phyloP scores from a whole-genome alignment of 2,329 filamentous ascomycete species.

The Davidsoniella virescens region DNA sequence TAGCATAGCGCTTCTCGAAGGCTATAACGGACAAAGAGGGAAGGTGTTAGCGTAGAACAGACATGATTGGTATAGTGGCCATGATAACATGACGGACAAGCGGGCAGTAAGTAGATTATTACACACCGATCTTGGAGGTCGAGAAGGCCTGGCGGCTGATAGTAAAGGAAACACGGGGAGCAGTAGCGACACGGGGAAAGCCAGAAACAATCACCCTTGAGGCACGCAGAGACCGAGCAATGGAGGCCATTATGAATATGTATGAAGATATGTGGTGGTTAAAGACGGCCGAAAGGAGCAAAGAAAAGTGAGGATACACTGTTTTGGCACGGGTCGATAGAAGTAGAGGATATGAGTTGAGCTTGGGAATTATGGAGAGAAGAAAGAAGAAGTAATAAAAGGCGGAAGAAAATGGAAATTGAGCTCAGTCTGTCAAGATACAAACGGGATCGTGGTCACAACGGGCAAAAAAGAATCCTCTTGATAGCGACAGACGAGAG shows the following conservation, averaged over 20 bases:
- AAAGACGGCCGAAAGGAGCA: slow-evolving; percentile 5
- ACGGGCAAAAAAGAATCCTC: too few species aligned
- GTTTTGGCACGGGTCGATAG: not conserved
- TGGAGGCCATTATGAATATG: slow-evolving; percentile 37
- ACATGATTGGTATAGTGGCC: not conserved
- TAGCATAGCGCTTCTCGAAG: slow-evolving; percentile 67
- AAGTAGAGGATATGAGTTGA: not conserved
- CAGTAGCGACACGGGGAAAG: slow-evolving; percentile 24
- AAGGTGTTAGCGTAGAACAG: not conserved
- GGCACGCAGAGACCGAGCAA: slow-evolving; percentile 38
- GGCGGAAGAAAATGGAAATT: slow-evolving; percentile 7
- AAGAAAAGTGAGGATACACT: not conserved
- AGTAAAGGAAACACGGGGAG: slow-evolving; percentile 24
- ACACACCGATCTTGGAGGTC: slow-evolving; percentile 24
- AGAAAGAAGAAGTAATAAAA: slow-evolving; percentile 5
- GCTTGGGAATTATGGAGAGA: not conserved
- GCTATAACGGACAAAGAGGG: not conserved
- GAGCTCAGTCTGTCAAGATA: too few species aligned
- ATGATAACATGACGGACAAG: not conserved
- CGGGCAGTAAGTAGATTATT: not conserved
- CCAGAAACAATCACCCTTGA: slow-evolving; percentile 25
- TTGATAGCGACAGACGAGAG: too few species aligned
- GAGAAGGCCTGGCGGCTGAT: slow-evolving; percentile 27
- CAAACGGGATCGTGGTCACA: too few species aligned
- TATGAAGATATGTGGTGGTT: slow-evolving; percentile 12